Conservation (phyloP, 257 asterid species). For the Gentiana dahurica region DNA sequence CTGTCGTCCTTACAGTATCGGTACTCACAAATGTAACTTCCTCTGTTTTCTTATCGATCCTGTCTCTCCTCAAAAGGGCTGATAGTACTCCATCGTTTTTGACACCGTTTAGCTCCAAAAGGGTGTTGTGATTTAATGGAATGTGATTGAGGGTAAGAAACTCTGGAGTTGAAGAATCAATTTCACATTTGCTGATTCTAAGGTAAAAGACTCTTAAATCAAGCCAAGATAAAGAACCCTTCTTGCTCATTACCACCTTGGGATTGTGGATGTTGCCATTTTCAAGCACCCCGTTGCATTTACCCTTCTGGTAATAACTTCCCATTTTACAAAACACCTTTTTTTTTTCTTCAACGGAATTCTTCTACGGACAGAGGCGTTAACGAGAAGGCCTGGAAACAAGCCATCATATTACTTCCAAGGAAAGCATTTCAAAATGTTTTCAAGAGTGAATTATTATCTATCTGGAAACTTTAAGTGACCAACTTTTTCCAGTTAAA, state of each 20-base stretch:
- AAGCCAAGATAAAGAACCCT: constrained; percentile 45
- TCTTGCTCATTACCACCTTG: constrained; percentile 16
- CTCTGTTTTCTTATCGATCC: constrained; percentile 48
- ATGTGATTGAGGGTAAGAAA: constrained; percentile 48
- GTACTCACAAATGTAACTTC: constrained; percentile 61
- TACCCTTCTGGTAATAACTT: constrained; percentile 15
- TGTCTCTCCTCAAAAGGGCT: constrained; percentile 43
- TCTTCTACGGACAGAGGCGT: constrained; percentile 19
- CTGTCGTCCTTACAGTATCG: constrained; percentile 45
- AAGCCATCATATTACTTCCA: constrained; percentile 13
- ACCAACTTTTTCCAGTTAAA: constrained; percentile 4
- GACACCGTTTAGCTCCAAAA: constrained; percentile 57
- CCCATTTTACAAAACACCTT: constrained; percentile 21
- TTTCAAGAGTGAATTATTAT: not conserved
- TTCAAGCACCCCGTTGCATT: constrained; percentile 14
- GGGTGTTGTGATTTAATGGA: constrained; percentile 49
- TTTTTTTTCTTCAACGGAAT: constrained; percentile 17
- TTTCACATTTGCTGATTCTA: constrained; percentile 51
- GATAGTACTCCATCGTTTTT: constrained; percentile 48
- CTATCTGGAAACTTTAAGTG: too few relatives aligned
- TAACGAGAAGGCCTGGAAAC: constrained; percentile 2
- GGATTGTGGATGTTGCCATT: constrained; percentile 30
- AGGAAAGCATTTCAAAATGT: constrained; percentile 19
- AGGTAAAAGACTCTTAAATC: constrained; percentile 62
- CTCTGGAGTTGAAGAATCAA: constrained; percentile 43